Conservation (phyloP, 768 basidiomycete genomes). For the Thelephora aurantiotincta region DNA sequence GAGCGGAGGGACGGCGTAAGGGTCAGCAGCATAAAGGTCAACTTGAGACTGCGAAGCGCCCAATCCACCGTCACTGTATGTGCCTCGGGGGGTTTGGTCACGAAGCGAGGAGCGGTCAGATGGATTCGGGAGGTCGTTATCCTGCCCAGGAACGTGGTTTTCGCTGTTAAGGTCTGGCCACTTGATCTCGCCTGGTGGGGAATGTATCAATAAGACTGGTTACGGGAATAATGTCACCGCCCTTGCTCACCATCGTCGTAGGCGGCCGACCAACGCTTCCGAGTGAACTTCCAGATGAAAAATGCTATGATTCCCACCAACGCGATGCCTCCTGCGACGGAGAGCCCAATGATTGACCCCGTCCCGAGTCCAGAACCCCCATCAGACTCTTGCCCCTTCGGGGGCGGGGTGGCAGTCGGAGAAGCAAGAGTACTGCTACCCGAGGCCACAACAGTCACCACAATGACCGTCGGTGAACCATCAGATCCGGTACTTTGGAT, state of each 20-base stretch:
- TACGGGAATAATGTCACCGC: conserved; percentile 1
- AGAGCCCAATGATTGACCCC: conserved; percentile 67
- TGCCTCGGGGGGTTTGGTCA: conserved; percentile 26
- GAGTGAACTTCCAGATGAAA: conserved; percentile 76
- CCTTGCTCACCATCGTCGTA: conserved; percentile 64
- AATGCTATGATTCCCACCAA: conserved; percentile 58
- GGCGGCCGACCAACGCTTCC: conserved; percentile 53
- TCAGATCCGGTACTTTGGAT: conserved; percentile 2
- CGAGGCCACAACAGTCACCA: conserved; percentile 5
- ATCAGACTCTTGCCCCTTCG: conserved; percentile 7
- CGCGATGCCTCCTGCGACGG: conserved; percentile 71
- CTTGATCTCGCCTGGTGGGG: conserved; percentile 69
- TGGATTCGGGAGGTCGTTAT: conserved; percentile 40
- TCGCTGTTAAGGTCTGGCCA: conserved; percentile 74
- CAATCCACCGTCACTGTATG: conserved; percentile 30
- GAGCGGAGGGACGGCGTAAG: conserved; percentile 73
- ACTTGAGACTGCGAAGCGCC: conserved; percentile 25
- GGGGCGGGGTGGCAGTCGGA: conserved; percentile 12
- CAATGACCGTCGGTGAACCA: background rate
- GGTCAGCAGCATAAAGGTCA: conserved; percentile 35
- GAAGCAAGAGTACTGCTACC: conserved; percentile 13
- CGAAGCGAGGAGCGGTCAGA: conserved; percentile 60
- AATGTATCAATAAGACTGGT: conserved; percentile 5
- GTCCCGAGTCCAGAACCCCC: conserved; percentile 32
- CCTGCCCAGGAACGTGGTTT: conserved; percentile 7